phyloP scores from a whole-genome alignment of 441 rosid species.

The Aquilaria agallochum region DNA sequence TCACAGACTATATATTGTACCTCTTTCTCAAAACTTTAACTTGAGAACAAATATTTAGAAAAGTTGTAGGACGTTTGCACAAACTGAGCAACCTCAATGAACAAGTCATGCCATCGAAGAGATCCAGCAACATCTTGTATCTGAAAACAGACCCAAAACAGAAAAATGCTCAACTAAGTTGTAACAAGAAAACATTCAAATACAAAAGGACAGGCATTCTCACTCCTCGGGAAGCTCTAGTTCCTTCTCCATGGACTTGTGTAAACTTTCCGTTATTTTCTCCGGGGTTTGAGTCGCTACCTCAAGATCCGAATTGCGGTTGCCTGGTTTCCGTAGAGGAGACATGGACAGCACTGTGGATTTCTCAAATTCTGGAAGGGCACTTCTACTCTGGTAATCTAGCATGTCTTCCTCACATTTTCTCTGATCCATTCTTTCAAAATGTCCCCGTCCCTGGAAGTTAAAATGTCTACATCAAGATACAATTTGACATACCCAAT shows the following conservation, averaged over 20 bases:
- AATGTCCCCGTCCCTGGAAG: not conserved
- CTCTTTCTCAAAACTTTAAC: slow-evolving; percentile 39
- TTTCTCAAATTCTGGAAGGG: slow-evolving; percentile 1
- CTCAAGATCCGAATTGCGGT: slow-evolving; percentile 11
- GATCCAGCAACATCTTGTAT: slow-evolving; percentile 25
- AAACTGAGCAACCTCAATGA: slow-evolving; percentile 48
- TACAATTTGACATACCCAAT: no score
- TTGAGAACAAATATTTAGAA: slow-evolving; percentile 38
- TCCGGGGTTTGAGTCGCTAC: slow-evolving; percentile 38
- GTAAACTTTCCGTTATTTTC: slow-evolving; percentile 27
- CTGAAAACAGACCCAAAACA: slow-evolving; percentile 17
- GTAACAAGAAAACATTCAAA: not conserved
- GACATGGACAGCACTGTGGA: not conserved
- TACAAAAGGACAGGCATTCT: slow-evolving; percentile 1
- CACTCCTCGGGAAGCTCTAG: slow-evolving; percentile 28
- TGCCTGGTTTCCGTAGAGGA: not conserved
- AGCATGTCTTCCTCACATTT: slow-evolving; percentile 6
- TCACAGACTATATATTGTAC: slow-evolving; percentile 12
- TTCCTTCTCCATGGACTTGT: slow-evolving; percentile 12
- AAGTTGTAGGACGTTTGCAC: slow-evolving; percentile 32
- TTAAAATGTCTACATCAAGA: no score
- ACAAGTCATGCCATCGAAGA: slow-evolving; percentile 38
- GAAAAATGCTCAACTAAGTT: not conserved
- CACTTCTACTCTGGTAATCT: not conserved
- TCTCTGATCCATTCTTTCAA: slow-evolving; percentile 25